These are phyloP conservation scores for Solanum chiquidenum DNA, from an alignment of 257 asterid species.

Conservation along the genomic window DNA sequence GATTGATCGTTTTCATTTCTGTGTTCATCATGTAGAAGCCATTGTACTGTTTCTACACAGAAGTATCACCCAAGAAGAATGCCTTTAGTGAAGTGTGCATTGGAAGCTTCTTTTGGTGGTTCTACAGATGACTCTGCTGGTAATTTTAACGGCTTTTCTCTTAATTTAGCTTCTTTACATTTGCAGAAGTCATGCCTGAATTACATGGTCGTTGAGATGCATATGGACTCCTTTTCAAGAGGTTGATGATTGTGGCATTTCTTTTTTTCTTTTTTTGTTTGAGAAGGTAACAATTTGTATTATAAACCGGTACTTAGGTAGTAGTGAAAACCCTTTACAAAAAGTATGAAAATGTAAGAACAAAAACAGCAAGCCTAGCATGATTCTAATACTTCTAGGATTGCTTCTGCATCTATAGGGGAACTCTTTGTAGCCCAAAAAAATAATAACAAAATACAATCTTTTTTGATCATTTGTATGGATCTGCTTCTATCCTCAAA, in stretches of 20 bases:
- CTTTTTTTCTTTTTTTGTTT: too few relatives aligned
- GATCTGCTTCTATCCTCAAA: background rate
- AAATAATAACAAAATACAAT: too few relatives aligned
- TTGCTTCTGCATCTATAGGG: background rate
- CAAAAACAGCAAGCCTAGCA: background rate
- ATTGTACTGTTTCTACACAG: constrained; percentile 30
- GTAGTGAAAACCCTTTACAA: background rate
- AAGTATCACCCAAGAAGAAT: constrained; percentile 6
- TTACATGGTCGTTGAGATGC: background rate
- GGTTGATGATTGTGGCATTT: background rate
- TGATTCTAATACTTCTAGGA: background rate
- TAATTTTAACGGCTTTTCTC: constrained; percentile 5
- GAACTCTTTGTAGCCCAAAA: background rate
- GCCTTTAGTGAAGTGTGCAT: constrained; percentile 49
- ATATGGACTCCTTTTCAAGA: background rate
- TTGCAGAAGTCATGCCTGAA: background rate
- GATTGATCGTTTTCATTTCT: constrained; percentile 4
- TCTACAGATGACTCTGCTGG: constrained; percentile 49
- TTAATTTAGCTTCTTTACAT: background rate
- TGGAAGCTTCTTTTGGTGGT: constrained; percentile 84
- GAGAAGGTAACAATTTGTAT: background rate
- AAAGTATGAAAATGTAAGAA: background rate
- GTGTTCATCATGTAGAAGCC: constrained; percentile 21
- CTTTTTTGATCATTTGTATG: background rate
- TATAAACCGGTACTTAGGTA: background rate